A percentile compares a stretch with the other conserved stretches of the same genome.
phyloP scores from a whole-genome alignment of 306 rosid genomes.

The Ormosia semicastrata region DNA sequence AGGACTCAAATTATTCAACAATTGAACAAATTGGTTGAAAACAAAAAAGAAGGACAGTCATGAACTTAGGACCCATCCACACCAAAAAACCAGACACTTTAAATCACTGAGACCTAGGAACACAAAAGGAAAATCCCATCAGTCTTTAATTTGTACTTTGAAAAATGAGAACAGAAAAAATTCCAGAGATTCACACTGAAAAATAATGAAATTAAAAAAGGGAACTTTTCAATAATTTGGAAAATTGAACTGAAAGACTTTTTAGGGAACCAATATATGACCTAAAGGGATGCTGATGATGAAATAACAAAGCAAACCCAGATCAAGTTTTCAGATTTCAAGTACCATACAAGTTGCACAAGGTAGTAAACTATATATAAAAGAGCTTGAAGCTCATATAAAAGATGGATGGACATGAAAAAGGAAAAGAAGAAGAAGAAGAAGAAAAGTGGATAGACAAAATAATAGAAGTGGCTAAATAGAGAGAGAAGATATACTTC shows the following conservation, averaged over 20 bases:
- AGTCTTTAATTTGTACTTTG: neutral
- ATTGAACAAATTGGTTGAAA: neutral
- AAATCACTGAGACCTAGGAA: neutral
- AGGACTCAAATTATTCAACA: neutral
- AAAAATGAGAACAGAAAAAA: neutral
- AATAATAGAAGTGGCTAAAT: neutral
- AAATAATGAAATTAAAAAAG: constrained; percentile 3
- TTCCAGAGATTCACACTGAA: constrained; percentile 3
- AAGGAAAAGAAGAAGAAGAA: neutral
- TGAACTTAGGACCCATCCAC: neutral
- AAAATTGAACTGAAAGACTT: neutral
- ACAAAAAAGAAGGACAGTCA: neutral
- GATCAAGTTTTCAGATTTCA: constrained; percentile 23
- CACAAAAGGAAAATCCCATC: neutral
- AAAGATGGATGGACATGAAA: constrained; percentile 23
- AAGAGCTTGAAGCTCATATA: constrained; percentile 17
- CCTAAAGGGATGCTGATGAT: constrained; percentile 28
- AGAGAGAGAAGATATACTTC: constrained; percentile 26
- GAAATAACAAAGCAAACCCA: constrained; percentile 27
- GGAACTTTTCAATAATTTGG: neutral
- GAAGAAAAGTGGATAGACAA: constrained; percentile 6
- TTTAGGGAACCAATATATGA: constrained; percentile 18
- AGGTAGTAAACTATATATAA: constrained; percentile 5
- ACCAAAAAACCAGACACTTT: neutral
- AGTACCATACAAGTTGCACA: constrained; percentile 15